Percentiles rank a stretch among this genome's conserved stretches.
Conservation (phyloP, 2,329 filamentous ascomycete species). For the Penicillium sp. region DNA sequence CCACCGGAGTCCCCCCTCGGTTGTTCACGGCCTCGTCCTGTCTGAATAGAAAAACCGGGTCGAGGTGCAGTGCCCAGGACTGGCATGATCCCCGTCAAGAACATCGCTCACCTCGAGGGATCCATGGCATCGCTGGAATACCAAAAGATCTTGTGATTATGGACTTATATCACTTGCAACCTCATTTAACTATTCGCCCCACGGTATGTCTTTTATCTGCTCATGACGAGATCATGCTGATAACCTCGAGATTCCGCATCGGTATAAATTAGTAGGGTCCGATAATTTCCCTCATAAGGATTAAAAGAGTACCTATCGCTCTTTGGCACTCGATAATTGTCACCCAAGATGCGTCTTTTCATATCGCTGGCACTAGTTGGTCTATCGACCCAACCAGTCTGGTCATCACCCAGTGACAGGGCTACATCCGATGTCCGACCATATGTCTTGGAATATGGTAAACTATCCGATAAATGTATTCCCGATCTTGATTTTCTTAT, state of each 20-base stretch:
- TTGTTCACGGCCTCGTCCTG: background rate
- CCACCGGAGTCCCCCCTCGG: background rate
- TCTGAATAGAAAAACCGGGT: background rate
- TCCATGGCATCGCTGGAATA: background rate
- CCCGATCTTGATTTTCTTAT: background rate
- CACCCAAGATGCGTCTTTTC: slow-evolving; percentile 6
- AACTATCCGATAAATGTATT: background rate
- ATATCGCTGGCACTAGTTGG: slow-evolving; percentile 7
- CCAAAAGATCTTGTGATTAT: background rate
- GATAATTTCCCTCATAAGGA: background rate
- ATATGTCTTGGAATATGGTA: slow-evolving; percentile 50
- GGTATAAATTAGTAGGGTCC: background rate
- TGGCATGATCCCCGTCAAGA: background rate
- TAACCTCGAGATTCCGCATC: background rate
- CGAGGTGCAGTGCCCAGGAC: background rate
- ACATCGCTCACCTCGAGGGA: background rate
- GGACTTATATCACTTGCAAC: background rate
- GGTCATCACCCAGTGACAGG: slow-evolving; percentile 1
- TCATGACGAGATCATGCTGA: slow-evolving; percentile 8
- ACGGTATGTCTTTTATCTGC: background rate
- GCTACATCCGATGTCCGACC: slow-evolving; percentile 35
- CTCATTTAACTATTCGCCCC: background rate
- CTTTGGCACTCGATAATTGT: background rate
- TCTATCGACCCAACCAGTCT: slow-evolving; percentile 3
- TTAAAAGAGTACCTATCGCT: background rate